Percentiles rank a stretch among this genome's conserved stretches.
phyloP scores from a whole-genome alignment of 2,329 filamentous ascomycete genomes.

The Epichloe sylvatica region DNA sequence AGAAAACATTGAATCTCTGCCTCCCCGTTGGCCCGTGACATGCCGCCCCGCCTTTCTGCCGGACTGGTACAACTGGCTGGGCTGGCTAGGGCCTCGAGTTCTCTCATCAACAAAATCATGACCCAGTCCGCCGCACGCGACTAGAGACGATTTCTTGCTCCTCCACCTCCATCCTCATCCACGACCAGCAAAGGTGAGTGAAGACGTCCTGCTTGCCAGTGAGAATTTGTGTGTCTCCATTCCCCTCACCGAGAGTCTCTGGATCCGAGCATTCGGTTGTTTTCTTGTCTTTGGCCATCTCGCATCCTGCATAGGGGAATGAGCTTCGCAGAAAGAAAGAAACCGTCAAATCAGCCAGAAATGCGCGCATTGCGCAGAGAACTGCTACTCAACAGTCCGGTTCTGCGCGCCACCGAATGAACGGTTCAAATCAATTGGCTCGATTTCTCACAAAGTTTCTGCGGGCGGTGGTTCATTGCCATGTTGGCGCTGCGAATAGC shows the following conservation, averaged over 20 bases:
- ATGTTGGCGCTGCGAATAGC: neutral
- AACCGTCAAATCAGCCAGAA: neutral
- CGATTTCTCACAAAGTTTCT: neutral
- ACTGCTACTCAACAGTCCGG: neutral
- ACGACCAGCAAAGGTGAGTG: slow-evolving; percentile 8
- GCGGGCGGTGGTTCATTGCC: neutral
- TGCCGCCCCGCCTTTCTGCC: slow-evolving; percentile 8
- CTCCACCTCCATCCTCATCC: slow-evolving; percentile 8
- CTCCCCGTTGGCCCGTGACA: slow-evolving; percentile 10
- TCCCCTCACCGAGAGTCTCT: neutral
- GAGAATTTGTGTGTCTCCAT: neutral
- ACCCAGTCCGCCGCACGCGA: slow-evolving; percentile 11
- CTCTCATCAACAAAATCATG: slow-evolving; percentile 13
- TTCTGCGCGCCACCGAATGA: neutral
- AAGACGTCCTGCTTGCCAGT: neutral
- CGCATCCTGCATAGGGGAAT: neutral
- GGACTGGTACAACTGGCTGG: neutral
- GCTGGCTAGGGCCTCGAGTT: slow-evolving; percentile 3
- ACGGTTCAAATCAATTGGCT: neutral
- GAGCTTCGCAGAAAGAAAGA: neutral
- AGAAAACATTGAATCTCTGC: neutral
- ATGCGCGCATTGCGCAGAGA: neutral
- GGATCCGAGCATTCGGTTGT: neutral
- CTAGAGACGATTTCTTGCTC: slow-evolving; percentile 7
- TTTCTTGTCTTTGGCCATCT: neutral